A percentile compares a stretch with the other conserved stretches of the same genome.
These are phyloP conservation scores for Cryptococcus amylolentus DNA, from an alignment of 1,284 basidiomycete genomes.

Conservation along the genomic window DNA sequence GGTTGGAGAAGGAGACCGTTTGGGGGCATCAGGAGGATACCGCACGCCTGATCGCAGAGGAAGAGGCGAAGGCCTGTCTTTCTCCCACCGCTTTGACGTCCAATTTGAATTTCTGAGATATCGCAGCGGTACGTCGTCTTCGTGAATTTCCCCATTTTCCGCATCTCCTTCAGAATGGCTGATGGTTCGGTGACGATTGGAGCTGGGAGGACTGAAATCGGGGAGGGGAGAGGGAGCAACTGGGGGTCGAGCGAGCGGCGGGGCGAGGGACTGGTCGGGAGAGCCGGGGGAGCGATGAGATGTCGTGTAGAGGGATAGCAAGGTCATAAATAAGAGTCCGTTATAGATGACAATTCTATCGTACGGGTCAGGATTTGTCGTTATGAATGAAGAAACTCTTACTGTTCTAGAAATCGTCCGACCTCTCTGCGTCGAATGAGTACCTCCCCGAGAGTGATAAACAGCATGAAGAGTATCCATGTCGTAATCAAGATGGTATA, in stretches of 20 bases:
- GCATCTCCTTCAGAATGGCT: neutral
- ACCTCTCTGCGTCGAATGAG: constrained; percentile 22
- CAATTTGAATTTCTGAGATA: constrained; percentile 27
- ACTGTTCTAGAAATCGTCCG: constrained; percentile 32
- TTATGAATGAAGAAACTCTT: constrained; percentile 1
- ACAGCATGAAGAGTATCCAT: constrained; percentile 30
- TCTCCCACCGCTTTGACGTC: constrained; percentile 16
- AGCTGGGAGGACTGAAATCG: neutral
- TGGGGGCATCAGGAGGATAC: neutral
- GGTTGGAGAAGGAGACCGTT: neutral
- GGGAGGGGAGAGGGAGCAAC: neutral
- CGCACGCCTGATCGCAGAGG: constrained; percentile 7
- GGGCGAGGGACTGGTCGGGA: constrained; percentile 30
- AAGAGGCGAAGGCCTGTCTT: constrained; percentile 28
- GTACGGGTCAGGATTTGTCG: neutral
- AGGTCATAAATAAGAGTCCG: constrained; percentile 22
- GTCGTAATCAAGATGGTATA: constrained; percentile 20
- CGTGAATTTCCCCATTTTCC: constrained; percentile 3
- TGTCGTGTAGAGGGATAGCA: constrained; percentile 25
- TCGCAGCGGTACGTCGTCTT: constrained; percentile 35
- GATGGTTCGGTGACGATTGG: neutral
- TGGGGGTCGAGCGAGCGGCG: neutral
- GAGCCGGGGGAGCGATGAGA: constrained; percentile 20
- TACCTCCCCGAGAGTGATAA: constrained; percentile 26
- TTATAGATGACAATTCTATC: constrained; percentile 28